Evolutionary conservation across 148 eudicot species (phyloP).

Genomic region (Cornus florida): DNA sequence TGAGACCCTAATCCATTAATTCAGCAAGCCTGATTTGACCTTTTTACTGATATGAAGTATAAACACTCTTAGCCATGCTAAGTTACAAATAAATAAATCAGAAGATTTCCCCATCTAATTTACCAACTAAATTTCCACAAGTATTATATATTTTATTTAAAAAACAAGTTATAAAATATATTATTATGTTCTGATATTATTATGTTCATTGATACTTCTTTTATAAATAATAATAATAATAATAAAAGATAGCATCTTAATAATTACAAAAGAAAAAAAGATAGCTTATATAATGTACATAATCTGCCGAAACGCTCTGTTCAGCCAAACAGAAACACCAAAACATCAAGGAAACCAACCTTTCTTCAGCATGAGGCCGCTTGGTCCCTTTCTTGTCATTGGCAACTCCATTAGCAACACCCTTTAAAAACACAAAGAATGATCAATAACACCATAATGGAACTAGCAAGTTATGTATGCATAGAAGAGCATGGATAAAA

Average conservation of each 20-base stretch:
- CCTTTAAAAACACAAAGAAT: conserved; percentile 34
- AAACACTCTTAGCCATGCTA: neutral
- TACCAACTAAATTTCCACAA: neutral
- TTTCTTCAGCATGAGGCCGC: conserved; percentile 74
- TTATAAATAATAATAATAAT: too few relatives aligned
- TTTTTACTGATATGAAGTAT: neutral
- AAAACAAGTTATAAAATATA: too few relatives aligned
- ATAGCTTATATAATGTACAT: neutral
- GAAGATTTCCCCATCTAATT: neutral
- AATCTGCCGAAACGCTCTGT: neutral
- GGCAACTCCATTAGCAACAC: conserved; percentile 63
- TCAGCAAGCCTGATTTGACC: neutral
- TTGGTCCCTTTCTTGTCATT: conserved; percentile 83
- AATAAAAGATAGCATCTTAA: too few relatives aligned
- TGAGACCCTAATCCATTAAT: neutral
- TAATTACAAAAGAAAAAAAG: neutral
- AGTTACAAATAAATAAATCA: neutral
- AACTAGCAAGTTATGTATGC: neutral
- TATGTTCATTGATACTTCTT: too few relatives aligned
- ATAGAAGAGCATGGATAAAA: conserved; percentile 4
- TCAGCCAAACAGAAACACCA: neutral
- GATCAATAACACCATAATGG: neutral
- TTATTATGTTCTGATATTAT: too few relatives aligned
- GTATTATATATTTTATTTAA: too few relatives aligned
- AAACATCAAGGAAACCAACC: conserved; percentile 36